These are phyloP conservation scores for Neoscytalidium dimidiatum DNA, from an alignment of 2,329 filamentous ascomycete species.

Conservation along the genomic window DNA sequence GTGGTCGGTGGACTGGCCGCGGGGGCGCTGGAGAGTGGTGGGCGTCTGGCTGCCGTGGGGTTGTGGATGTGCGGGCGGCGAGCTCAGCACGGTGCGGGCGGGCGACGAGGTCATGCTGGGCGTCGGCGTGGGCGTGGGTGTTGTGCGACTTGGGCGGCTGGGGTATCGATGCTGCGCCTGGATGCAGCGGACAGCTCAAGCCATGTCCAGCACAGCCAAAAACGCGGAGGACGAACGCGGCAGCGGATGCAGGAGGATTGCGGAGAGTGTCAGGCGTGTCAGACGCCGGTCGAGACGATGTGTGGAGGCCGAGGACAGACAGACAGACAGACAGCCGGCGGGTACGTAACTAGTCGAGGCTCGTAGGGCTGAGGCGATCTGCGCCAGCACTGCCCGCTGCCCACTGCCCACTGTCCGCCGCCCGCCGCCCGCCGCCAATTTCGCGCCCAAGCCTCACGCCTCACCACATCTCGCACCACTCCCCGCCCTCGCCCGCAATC, in stretches of 20 bases:
- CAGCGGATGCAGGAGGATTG: background rate
- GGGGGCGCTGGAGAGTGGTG: background rate
- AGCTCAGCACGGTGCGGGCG: constrained; percentile 13
- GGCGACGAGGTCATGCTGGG: constrained; percentile 18
- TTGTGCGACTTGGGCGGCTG: constrained; percentile 15
- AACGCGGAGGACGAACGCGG: background rate
- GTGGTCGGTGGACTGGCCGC: constrained; percentile 19
- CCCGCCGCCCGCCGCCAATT: background rate
- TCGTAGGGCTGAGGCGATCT: constrained; percentile 20
- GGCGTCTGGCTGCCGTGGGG: constrained; percentile 9
- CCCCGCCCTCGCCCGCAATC: constrained; percentile 26
- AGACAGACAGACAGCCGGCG: background rate
- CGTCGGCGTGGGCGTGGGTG: background rate
- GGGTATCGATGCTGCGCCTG: background rate
- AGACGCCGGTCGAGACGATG: background rate
- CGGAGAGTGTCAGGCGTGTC: background rate
- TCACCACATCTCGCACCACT: constrained; percentile 30
- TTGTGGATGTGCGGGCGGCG: background rate
- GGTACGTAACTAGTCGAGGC: constrained; percentile 8
- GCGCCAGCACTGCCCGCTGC: background rate
- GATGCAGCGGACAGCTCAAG: background rate
- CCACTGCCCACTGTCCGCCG: background rate
- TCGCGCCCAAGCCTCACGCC: background rate
- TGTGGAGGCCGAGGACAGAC: background rate
- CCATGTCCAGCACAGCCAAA: constrained; percentile 16